Percentiles rank a stretch among this genome's conserved stretches.
phyloP scores from a whole-genome alignment of 805 yeast species.

The Candida adriatica region DNA sequence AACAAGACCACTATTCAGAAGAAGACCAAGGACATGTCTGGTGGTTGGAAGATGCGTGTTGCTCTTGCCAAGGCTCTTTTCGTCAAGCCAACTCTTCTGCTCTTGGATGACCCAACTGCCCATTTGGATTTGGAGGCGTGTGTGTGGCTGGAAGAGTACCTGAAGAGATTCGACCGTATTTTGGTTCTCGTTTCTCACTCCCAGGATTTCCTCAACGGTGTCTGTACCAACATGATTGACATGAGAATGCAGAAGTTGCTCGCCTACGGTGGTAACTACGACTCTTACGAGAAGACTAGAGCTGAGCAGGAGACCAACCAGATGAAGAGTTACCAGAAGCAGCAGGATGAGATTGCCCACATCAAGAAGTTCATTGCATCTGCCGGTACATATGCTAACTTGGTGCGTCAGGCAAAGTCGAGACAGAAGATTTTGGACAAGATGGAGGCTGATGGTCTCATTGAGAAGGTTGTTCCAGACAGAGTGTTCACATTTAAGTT shows the following conservation, averaged over 20 bases:
- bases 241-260: slow-evolving; percentile 78
- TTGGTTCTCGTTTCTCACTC: slow-evolving; percentile 95
- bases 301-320: slow-evolving; percentile 91
- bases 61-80: slow-evolving; percentile 96
- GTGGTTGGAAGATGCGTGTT: slow-evolving; percentile 99
- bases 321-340: slow-evolving; percentile 94
- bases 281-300: slow-evolving; percentile 92
- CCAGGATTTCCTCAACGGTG: slow-evolving; percentile 98
- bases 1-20: slow-evolving; percentile 78
- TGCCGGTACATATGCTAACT: slow-evolving; percentile 99
- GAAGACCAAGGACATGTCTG: slow-evolving; percentile 98
- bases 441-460: slow-evolving; percentile 99
- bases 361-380: slow-evolving; percentile 98
- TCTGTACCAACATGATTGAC: slow-evolving; percentile 95
- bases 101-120: slow-evolving; percentile 98
- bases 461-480: slow-evolving; percentile 88
- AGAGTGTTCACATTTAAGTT: slow-evolving; percentile 91
- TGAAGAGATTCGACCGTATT: slow-evolving; percentile 89
- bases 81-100: slow-evolving; percentile 91
- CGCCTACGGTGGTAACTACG: slow-evolving; percentile 97
- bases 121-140: slow-evolving; percentile 99
- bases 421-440: slow-evolving; percentile 98
- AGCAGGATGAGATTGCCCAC: slow-evolving; percentile 97
- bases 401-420: slow-evolving; percentile 97
- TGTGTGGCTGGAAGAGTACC: slow-evolving; percentile 98